These are phyloP conservation scores for Teunomyces funiuensis DNA, from an alignment of 805 yeast species.

Conservation along the genomic window DNA sequence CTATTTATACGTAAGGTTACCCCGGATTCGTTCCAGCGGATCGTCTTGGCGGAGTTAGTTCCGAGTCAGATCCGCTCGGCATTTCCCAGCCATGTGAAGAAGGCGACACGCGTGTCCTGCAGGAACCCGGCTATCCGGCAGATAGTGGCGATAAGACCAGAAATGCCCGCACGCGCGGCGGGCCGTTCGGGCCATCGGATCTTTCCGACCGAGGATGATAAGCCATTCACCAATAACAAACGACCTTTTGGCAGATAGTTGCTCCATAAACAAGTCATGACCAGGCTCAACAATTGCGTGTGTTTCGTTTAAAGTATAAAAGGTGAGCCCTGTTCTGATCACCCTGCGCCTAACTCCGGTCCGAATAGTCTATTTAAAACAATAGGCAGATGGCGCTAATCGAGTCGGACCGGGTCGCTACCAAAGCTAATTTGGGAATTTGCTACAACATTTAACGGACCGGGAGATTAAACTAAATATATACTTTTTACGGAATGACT, in stretches of 20 bases:
- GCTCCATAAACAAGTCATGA: too few species aligned
- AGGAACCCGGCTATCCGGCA: not conserved
- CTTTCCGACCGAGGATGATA: slow-evolving; percentile 9
- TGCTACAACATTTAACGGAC: too few species aligned
- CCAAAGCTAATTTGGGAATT: too few species aligned
- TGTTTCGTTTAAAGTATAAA: too few species aligned
- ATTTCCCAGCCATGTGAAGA: not conserved
- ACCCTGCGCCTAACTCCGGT: too few species aligned
- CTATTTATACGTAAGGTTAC: slow-evolving; percentile 4
- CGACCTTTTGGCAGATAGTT: too few species aligned
- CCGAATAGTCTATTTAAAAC: too few species aligned
- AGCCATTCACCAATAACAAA: not conserved
- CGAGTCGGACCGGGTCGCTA: too few species aligned
- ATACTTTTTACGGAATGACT: not conserved
- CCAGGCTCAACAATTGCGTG: too few species aligned
- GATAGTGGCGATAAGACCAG: not conserved
- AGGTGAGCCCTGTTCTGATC: too few species aligned
- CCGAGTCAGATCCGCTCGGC: slow-evolving; percentile 4
- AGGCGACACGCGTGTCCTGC: not conserved
- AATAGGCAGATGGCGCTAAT: too few species aligned
- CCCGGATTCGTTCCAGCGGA: slow-evolving; percentile 8
- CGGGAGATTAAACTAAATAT: not conserved
- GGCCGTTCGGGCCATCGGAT: slow-evolving; percentile 9
- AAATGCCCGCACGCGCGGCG: not conserved
- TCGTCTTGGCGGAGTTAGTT: not conserved